Evolutionary conservation across 2,329 filamentous ascomycete genomes (phyloP).

Genomic region (Cercospora sp.): DNA sequence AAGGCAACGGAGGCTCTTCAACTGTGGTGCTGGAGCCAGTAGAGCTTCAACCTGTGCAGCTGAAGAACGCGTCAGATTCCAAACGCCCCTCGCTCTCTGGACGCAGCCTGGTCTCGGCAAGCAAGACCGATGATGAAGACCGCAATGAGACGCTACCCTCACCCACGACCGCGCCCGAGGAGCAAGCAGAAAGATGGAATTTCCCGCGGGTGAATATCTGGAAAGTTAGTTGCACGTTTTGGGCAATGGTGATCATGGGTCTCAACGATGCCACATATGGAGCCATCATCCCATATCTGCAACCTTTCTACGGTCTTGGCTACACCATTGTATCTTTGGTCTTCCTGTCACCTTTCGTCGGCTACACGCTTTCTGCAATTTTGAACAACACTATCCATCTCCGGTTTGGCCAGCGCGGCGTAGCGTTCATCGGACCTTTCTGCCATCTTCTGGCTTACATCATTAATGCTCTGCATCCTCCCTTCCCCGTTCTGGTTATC

Average conservation of each 20-base stretch:
- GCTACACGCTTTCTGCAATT: constrained; percentile 64
- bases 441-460: constrained; percentile 66
- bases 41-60: constrained; percentile 30
- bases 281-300: constrained; percentile 56
- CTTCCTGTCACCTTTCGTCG: constrained; percentile 66
- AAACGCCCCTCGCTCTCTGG: constrained; percentile 29
- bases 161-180: constrained; percentile 46
- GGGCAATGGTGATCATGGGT: constrained; percentile 65
- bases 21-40: constrained; percentile 32
- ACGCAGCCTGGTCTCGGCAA: constrained; percentile 26
- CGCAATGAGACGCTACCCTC: constrained; percentile 47
- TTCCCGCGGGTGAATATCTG: constrained; percentile 58
- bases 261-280: constrained; percentile 60
- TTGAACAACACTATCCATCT: constrained; percentile 66
- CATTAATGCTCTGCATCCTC: constrained; percentile 65
- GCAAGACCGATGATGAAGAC: constrained; percentile 22
- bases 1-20: constrained; percentile 31
- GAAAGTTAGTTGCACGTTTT: constrained; percentile 60
- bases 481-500: constrained; percentile 65
- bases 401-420: constrained; percentile 66
- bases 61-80: constrained; percentile 19
- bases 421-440: constrained; percentile 64
- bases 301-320: constrained; percentile 61
- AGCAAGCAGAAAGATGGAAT: constrained; percentile 61
- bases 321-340: constrained; percentile 66